These are phyloP conservation scores for Blepharisma japonicum DNA, from an alignment of 73 alveolate species.

Conservation along the genomic window DNA sequence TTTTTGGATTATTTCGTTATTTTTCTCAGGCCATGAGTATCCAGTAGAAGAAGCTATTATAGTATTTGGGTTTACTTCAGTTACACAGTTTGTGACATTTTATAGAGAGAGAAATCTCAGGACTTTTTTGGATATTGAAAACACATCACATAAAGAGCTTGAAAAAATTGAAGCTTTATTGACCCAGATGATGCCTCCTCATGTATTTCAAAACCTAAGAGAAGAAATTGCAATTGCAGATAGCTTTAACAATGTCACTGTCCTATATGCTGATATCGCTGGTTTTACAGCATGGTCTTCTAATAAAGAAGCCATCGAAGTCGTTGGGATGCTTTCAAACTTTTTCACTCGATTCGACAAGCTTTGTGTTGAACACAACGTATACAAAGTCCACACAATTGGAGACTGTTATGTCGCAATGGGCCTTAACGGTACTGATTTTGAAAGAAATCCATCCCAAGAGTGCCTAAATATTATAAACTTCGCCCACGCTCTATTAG, in stretches of 20 bases:
- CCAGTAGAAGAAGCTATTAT: no score
- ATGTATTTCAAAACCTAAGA: conserved; percentile 53
- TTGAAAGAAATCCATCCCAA: not conserved
- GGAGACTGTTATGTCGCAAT: conserved; percentile 97
- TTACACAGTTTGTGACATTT: not conserved
- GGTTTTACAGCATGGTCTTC: conserved; percentile 77
- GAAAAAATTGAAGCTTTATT: conserved; percentile 16
- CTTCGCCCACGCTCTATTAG: conserved; percentile 2
- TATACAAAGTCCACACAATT: conserved; percentile 94
- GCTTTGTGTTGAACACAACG: conserved; percentile 82
- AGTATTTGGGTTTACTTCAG: not conserved
- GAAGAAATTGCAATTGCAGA: conserved; percentile 70
- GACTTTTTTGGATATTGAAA: not conserved
- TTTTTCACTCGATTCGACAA: conserved; percentile 90
- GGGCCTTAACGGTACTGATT: conserved; percentile 76
- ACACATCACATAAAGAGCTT: conserved; percentile 22
- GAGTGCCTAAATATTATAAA: conserved; percentile 12
- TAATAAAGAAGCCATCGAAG: conserved; percentile 79
- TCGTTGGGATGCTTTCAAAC: conserved; percentile 80
- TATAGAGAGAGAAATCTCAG: not conserved
- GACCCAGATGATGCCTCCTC: conserved; percentile 27
- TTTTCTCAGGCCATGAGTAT: no score
- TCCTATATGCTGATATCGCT: conserved; percentile 90
- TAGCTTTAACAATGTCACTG: conserved; percentile 79
- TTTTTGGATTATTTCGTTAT: no score